Base-by-base conservation (phyloP, 106 monocot species). In the Dendrobium nobile region DNA sequence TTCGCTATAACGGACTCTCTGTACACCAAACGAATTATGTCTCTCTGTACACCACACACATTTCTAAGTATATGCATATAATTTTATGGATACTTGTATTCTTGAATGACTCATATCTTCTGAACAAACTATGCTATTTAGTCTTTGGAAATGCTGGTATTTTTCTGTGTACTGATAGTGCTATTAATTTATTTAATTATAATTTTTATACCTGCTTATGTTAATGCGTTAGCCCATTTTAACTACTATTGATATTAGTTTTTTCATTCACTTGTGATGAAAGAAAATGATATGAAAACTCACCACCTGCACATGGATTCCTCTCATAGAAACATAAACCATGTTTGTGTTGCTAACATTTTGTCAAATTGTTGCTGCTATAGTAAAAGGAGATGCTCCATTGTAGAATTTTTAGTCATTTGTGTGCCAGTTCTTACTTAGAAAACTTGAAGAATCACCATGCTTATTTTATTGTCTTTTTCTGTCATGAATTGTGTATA, bases 91-190 rank as follows among this genome's bases (percentile, higher is more conserved):
- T 74, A 74, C n/a, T 33, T 70, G 48, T 70, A 37, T 11, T 31
- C 31, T 70, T 70, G 27, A 70, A 13, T 33, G 33, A 33, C 33
- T 11, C 37, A 33, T 5, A 70, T 70, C 27, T n/a, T 7, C 37
- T 19, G 16, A 64, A 24, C 20, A 54, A 75, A 74, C 64, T 41
- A 77, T 72, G 37, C 18, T 43, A 40, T 74, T n/a, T 41, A 42
- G 83, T 86, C 47, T 97, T 97, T 87, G 87, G 90, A 54, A 82
- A 76, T 84, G 79, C 86, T 79, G 92, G 97, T 97, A 91, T 42
- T 78, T 84, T 75, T 67, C 82, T 45, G 7, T 54, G 26, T 8
- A 76, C 10, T 76, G 47, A 27, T 10, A 24, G 33, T 80, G 41
- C 37, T 37, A 41, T 68, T 67, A 72, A 22, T 18, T 75, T 77